A percentile compares a stretch with the other conserved stretches of the same genome.
Evolutionary conservation across 768 basidiomycete genomes (phyloP).

Genomic region (Russula griseocarnosa): DNA sequence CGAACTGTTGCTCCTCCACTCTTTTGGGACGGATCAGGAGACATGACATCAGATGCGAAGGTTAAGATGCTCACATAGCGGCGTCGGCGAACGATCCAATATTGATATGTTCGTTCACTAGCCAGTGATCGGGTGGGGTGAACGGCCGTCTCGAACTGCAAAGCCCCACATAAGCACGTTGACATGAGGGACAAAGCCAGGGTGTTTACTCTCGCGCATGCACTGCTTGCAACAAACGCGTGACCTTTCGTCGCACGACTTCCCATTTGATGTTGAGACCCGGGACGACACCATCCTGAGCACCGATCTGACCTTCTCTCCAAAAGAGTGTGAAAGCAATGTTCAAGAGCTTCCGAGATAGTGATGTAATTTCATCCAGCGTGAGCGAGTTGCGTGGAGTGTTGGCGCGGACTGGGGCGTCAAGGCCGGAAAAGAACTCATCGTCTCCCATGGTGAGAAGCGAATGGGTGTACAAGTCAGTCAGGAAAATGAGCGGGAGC

Average conservation of each 20-base stretch:
- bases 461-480: constrained; percentile 77
- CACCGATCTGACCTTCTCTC: constrained; percentile 48
- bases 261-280: constrained; percentile 53
- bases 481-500: constrained; percentile 71
- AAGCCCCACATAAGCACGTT: constrained; percentile 17
- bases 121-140: constrained; percentile 81
- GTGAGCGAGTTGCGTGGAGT: constrained; percentile 67
- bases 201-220: constrained; percentile 80
- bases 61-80: constrained; percentile 55
- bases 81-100: constrained; percentile 77
- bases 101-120: constrained; percentile 58
- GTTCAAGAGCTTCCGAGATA: constrained; percentile 77
- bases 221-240: constrained; percentile 72
- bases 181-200: not conserved
- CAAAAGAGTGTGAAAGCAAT: constrained; percentile 79
- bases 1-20: constrained; percentile 59
- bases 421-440: constrained; percentile 72
- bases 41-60: constrained; percentile 5
- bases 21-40: constrained; percentile 36
- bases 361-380: constrained; percentile 72
- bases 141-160: constrained; percentile 79
- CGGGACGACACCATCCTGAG: constrained; percentile 41
- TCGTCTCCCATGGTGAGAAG: constrained; percentile 93
- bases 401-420: constrained; percentile 29
- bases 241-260: constrained; percentile 68